These are phyloP conservation scores for Tardiomyces blankii DNA, from an alignment of 1,139 yeast genomes.

Conservation along the genomic window DNA sequence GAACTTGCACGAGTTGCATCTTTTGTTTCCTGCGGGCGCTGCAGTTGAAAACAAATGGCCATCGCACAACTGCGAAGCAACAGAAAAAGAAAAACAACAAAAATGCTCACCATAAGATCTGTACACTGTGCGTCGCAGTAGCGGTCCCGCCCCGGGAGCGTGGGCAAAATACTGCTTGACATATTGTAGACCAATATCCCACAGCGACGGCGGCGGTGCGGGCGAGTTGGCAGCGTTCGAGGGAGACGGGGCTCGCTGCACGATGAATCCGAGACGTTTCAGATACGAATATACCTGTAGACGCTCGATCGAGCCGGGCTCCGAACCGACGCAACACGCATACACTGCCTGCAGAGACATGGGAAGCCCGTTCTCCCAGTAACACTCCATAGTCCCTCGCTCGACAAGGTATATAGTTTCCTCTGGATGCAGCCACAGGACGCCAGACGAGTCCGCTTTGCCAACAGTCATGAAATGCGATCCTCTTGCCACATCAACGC, in stretches of 20 bases:
- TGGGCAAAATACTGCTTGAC: neutral
- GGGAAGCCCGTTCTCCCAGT: slow-evolving; percentile 31
- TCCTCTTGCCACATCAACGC: slow-evolving; percentile 55
- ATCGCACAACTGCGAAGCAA: too few relatives aligned
- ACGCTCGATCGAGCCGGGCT: slow-evolving; percentile 36
- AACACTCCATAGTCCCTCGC: slow-evolving; percentile 66
- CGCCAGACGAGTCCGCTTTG: slow-evolving; percentile 36
- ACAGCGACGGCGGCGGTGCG: neutral
- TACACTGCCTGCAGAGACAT: slow-evolving; percentile 61
- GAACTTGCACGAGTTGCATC: neutral
- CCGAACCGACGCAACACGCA: slow-evolving; percentile 32
- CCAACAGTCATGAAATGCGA: slow-evolving; percentile 71
- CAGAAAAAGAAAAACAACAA: too few relatives aligned
- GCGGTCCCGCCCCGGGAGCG: neutral
- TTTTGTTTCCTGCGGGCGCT: neutral
- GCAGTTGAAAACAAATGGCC: too few relatives aligned
- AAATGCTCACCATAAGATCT: neutral
- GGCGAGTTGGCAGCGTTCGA: neutral
- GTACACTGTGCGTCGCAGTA: neutral
- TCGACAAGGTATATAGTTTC: slow-evolving; percentile 74
- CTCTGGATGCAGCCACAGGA: slow-evolving; percentile 44
- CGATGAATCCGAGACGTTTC: slow-evolving; percentile 71
- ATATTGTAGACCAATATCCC: neutral
- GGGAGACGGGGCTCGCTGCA: slow-evolving; percentile 29
- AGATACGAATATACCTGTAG: slow-evolving; percentile 65